Conservation (phyloP, 2,329 filamentous ascomycete species). For the Epichloe gansuensis region DNA sequence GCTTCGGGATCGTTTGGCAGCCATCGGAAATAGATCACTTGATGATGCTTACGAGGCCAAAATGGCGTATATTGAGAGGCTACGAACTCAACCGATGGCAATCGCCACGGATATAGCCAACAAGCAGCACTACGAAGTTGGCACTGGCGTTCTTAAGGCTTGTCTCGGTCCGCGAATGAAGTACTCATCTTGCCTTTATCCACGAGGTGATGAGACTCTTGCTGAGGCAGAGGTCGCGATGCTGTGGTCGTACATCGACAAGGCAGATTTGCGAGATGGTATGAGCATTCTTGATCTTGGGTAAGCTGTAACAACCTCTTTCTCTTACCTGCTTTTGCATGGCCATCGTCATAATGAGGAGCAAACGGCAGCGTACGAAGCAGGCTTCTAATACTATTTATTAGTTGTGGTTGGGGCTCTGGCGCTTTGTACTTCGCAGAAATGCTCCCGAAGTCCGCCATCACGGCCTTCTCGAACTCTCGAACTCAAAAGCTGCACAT, state of each 20-base stretch:
- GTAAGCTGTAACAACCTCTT: slow-evolving; percentile 22
- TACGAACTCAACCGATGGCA: slow-evolving; percentile 53
- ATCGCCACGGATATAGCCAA: slow-evolving; percentile 55
- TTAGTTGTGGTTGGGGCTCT: slow-evolving; percentile 58
- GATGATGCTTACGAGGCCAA: slow-evolving; percentile 43
- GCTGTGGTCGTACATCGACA: slow-evolving; percentile 50
- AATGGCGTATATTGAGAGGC: slow-evolving; percentile 47
- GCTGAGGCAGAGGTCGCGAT: slow-evolving; percentile 55
- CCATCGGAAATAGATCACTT: slow-evolving; percentile 42
- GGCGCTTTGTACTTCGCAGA: slow-evolving; percentile 54
- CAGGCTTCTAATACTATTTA: not conserved
- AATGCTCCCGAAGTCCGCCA: slow-evolving; percentile 44
- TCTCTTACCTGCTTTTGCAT: not conserved
- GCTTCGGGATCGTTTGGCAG: slow-evolving; percentile 44
- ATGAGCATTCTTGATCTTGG: slow-evolving; percentile 52
- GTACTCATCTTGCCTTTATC: slow-evolving; percentile 57
- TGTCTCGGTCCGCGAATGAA: slow-evolving; percentile 60
- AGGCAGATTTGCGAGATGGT: slow-evolving; percentile 45
- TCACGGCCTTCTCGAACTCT: slow-evolving; percentile 60
- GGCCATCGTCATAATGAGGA: not conserved
- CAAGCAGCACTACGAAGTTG: slow-evolving; percentile 61
- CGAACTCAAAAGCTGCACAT: slow-evolving; percentile 57
- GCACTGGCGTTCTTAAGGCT: slow-evolving; percentile 47
- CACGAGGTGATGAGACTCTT: slow-evolving; percentile 48
- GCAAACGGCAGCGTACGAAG: not conserved